phyloP scores from a whole-genome alignment of 495 filamentous ascomycete species.

The Aspergillus leporis region DNA sequence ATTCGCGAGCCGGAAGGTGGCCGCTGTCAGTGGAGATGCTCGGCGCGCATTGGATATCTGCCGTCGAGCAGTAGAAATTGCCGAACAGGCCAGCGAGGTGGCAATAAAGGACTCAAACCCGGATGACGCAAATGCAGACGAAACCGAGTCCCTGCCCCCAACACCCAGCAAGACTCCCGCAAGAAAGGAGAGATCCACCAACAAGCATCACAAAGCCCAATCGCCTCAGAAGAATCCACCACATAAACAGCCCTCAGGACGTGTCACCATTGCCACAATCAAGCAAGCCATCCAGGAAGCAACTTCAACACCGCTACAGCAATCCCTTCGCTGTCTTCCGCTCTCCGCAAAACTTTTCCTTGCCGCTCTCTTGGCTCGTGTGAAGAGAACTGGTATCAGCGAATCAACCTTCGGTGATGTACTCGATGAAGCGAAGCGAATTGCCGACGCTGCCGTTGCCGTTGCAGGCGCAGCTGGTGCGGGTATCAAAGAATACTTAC shows the following conservation, averaged over 20 bases:
- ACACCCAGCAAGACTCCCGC: conserved; percentile 49
- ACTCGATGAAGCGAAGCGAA: conserved; percentile 80
- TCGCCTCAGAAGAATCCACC: conserved; percentile 22
- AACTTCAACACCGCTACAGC: conserved; percentile 87
- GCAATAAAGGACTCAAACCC: conserved; percentile 22
- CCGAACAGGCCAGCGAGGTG: conserved; percentile 67
- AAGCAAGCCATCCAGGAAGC: conserved; percentile 94
- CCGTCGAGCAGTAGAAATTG: conserved; percentile 90
- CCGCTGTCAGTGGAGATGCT: conserved; percentile 93
- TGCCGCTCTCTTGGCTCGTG: conserved; percentile 72
- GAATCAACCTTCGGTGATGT: conserved; percentile 91
- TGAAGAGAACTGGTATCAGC: conserved; percentile 78
- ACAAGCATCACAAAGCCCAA: conserved; percentile 16
- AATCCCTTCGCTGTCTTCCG: conserved; percentile 78
- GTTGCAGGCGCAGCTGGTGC: conserved; percentile 42
- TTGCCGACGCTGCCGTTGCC: conserved; percentile 58
- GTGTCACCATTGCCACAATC: conserved; percentile 88
- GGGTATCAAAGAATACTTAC: conserved; percentile 43
- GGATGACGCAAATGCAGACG: conserved; percentile 24
- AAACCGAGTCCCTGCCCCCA: conserved; percentile 38
- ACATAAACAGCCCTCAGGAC: conserved; percentile 35
- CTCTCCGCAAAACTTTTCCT: conserved; percentile 83
- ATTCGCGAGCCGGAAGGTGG: conserved; percentile 95
- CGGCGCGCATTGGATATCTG: conserved; percentile 94
- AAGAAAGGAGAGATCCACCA: conserved; percentile 31